Conservation (phyloP, 345 rosid species). For the Arabis alpina region DNA sequence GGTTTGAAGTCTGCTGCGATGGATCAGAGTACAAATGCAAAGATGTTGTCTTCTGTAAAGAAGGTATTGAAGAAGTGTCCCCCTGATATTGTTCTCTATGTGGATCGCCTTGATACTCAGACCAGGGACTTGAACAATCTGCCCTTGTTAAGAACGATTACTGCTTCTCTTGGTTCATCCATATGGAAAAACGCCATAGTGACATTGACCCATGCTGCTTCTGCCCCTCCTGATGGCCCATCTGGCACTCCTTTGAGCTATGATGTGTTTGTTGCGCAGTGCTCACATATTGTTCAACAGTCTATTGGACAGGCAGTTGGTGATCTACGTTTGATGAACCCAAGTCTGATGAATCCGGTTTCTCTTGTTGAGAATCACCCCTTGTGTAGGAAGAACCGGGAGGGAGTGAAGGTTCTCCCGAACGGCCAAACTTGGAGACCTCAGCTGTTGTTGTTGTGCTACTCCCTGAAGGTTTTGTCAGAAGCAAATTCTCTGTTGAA, state of each 20-base stretch:
- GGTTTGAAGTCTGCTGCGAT: constrained; percentile 81
- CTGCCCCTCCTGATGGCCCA: constrained; percentile 98
- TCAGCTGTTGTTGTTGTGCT: constrained; percentile 75
- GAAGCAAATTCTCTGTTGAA: constrained; percentile 79
- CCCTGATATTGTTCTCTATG: constrained; percentile 87
- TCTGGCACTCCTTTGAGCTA: constrained; percentile 85
- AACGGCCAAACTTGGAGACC: constrained; percentile 93
- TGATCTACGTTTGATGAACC: constrained; percentile 88
- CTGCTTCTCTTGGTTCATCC: constrained; percentile 70
- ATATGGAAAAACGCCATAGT: constrained; percentile 90
- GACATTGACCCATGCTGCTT: constrained; percentile 90
- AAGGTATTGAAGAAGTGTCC: constrained; percentile 67
- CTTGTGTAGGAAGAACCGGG: constrained; percentile 82
- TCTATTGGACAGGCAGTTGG: constrained; percentile 93
- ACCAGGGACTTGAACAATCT: constrained; percentile 85
- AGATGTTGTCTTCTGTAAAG: constrained; percentile 67
- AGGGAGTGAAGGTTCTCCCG: constrained; percentile 87
- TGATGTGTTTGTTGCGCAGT: constrained; percentile 88
- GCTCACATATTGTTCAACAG: constrained; percentile 93
- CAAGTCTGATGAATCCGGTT: constrained; percentile 89
- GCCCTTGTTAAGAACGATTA: constrained; percentile 73
- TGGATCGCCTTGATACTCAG: constrained; percentile 84
- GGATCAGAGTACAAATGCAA: constrained; percentile 74
- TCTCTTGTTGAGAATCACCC: constrained; percentile 91
- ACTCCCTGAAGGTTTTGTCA: constrained; percentile 80